phyloP scores from a whole-genome alignment of 257 asterid species.

The Gentiana dahurica region DNA sequence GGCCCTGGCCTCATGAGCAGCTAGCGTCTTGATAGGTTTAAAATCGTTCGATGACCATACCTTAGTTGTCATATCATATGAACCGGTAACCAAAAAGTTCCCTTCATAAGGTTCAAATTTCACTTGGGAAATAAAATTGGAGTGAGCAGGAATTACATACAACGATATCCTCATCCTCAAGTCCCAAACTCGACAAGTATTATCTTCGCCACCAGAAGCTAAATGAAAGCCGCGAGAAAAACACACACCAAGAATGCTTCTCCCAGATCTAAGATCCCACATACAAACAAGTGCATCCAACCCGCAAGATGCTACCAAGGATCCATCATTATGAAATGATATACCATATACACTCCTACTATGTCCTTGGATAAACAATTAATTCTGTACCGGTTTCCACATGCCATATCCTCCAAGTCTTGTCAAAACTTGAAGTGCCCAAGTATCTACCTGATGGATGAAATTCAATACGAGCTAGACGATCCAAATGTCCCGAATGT shows the following conservation, averaged over 20 bases:
- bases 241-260: constrained; percentile 74
- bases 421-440: constrained; percentile 90
- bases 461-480: constrained; percentile 84
- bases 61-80: constrained; percentile 88
- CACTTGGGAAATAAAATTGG: constrained; percentile 86
- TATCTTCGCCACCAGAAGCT: constrained; percentile 96
- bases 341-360: constrained; percentile 92
- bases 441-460: constrained; percentile 90
- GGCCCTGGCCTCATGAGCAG: constrained; percentile 66
- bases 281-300: constrained; percentile 88
- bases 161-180: constrained; percentile 68
- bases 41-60: constrained; percentile 93
- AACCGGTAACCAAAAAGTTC: constrained; percentile 76
- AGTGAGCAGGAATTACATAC: constrained; percentile 84
- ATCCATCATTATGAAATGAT: constrained; percentile 79
- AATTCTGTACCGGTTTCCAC: constrained; percentile 77
- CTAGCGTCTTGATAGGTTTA: constrained; percentile 65
- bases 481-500: constrained; percentile 86
- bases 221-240: constrained; percentile 94
- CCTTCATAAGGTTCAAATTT: constrained; percentile 95
- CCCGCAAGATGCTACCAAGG: constrained; percentile 92
- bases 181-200: constrained; percentile 94
- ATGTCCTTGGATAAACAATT: constrained; percentile 97
- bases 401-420: constrained; percentile 96
- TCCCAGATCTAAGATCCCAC: constrained; percentile 94